phyloP scores from a whole-genome alignment of 108 stramenopile genomes.

The Aureococcus anophagefferens region DNA sequence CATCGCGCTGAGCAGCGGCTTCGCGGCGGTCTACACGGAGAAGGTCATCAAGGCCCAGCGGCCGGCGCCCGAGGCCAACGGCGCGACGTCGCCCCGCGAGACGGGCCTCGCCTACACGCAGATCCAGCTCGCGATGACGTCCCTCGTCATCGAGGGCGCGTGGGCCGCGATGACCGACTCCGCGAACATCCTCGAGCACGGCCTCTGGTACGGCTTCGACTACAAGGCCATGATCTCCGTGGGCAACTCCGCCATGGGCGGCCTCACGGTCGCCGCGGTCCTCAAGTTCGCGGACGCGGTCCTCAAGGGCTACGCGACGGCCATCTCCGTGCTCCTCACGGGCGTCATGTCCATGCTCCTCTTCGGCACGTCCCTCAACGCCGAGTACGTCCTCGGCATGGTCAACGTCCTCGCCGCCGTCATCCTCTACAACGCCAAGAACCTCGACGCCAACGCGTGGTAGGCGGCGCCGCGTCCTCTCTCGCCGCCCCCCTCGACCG shows the following conservation, averaged over 20 bases:
- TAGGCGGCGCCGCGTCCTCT: too few relatives aligned
- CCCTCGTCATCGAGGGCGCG: conserved; percentile 52
- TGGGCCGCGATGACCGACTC: conserved; percentile 45
- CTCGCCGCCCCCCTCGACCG: too few relatives aligned
- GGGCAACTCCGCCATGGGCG: conserved; percentile 44
- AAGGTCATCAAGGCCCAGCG: conserved; percentile 91
- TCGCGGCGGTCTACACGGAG: conserved; percentile 90
- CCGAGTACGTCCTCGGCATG: conserved; percentile 39
- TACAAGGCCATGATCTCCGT: conserved; percentile 34
- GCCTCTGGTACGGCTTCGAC: conserved; percentile 39
- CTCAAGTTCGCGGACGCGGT: conserved; percentile 84
- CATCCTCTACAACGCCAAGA: conserved; percentile 3
- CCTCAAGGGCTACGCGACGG: conserved; percentile 85
- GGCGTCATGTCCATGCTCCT: conserved; percentile 60
- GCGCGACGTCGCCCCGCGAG: too few relatives aligned
- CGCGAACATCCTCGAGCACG: conserved; percentile 24
- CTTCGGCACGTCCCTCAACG: conserved; percentile 34
- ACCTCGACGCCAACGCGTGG: conserved; percentile 3
- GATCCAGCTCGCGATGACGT: conserved; percentile 50
- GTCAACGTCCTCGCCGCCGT: conserved; percentile 33
- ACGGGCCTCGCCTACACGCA: conserved; percentile 46
- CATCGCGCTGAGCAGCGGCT: conserved; percentile 71
- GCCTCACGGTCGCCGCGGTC: conserved; percentile 63
- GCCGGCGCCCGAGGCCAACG: too few relatives aligned
- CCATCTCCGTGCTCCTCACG: conserved; percentile 69